Conservation (phyloP, 2,329 filamentous ascomycete genomes). For the Leptographium flavum region DNA sequence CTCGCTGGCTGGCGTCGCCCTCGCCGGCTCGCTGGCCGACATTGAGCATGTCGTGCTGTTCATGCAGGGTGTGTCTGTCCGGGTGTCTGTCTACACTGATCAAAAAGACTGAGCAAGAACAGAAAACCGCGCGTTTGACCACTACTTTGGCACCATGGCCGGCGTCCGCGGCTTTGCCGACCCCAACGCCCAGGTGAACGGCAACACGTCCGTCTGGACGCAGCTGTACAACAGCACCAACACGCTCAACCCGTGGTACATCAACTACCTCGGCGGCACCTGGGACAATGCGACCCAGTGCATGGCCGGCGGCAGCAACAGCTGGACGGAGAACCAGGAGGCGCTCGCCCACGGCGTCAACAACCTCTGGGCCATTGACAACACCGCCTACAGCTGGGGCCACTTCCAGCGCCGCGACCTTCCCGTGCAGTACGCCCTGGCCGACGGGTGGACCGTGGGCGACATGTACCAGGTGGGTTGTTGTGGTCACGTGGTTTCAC, state of each 20-base stretch:
- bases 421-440: conserved; percentile 40
- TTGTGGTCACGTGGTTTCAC: too few relatives aligned
- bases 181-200: conserved; percentile 36
- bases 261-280: conserved; percentile 36
- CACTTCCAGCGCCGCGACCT: conserved; percentile 36
- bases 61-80: conserved; percentile 28
- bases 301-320: conserved; percentile 35
- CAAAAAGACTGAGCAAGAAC: background rate
- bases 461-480: conserved; percentile 33
- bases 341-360: conserved; percentile 36
- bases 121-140: conserved; percentile 3
- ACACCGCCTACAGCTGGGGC: conserved; percentile 38
- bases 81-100: background rate
- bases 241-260: conserved; percentile 33
- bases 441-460: conserved; percentile 38
- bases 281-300: conserved; percentile 38
- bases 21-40: conserved; percentile 16
- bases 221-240: background rate
- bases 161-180: conserved; percentile 41
- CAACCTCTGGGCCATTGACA: conserved; percentile 37
- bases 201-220: background rate
- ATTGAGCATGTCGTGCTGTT: conserved; percentile 44
- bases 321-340: conserved; percentile 35
- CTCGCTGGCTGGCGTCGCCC: conserved; percentile 1
- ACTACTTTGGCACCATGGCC: conserved; percentile 42